Evolutionary conservation across 257 asterid genomes (phyloP), one percentile per base, ranked within the genome.

Genomic region (Gynochthodes officinalis): DNA sequence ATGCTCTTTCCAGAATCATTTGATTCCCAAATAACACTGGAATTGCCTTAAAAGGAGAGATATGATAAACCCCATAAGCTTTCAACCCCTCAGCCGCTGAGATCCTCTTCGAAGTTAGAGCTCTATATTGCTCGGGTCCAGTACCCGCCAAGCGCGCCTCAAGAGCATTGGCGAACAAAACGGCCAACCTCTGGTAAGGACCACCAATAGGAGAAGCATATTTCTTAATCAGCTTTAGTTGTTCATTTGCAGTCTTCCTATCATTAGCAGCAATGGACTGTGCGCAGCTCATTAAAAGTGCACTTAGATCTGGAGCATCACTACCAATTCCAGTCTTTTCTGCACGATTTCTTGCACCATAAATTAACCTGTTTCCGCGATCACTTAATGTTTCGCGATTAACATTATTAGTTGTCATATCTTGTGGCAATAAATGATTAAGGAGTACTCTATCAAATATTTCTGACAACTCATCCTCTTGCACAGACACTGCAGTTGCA

Each of bases 381-480:
- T 33, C 63, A 63, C 32, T 25, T 13, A 71, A 65, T 39, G 42
- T 54, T 49, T 76, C 69, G n/a, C 42, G 32, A 43, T 76, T 76
- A 52, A 57, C 58, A 60, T 63, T 71, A 69, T 79, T 27, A 40
- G 64, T 9, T 48, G 27, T 27, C 10, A 70, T 48, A 75, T 73
- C 79, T 18, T 67, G 86, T 43, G 76, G 82, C 32, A 63, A 69
- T 48, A 81, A 87, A 43, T 57, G 32, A 79, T 83, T 82, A 42
- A 90, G 96, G 5, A 90, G 90, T 64, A 90, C 89, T 60, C 81
- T 77, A 70, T 92, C 98, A 65, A 92, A 84, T 83, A 83, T 69
- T 73, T 92, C 96, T 27, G 90, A 83, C 58, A 90, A 78, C 78
- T 91, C 97, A 71, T 67, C 89, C 32, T 92, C 96, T 71, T 89